phyloP scores from a whole-genome alignment of 2,329 filamentous ascomycete genomes.

The Neofusicoccum sp. region DNA sequence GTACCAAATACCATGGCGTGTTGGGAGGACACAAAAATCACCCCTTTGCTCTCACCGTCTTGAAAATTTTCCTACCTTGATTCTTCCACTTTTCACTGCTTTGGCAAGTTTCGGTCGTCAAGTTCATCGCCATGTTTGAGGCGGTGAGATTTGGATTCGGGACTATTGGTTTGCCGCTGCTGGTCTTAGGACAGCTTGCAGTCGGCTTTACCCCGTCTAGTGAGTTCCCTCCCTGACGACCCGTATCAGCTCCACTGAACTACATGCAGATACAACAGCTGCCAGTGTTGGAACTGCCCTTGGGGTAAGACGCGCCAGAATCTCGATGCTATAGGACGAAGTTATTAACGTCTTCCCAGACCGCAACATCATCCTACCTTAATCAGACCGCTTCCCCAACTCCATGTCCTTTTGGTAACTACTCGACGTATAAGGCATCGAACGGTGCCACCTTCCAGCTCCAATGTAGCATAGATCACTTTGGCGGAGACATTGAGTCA shows the following conservation, averaged over 20 bases:
- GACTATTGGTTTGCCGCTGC: not conserved
- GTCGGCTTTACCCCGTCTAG: not conserved
- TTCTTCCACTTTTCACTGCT: not conserved
- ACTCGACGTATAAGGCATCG: not conserved
- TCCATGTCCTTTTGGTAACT: not conserved
- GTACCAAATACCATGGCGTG: not conserved
- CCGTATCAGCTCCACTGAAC: not conserved
- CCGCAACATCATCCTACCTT: not conserved
- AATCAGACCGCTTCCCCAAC: too few species aligned
- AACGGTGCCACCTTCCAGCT: not conserved
- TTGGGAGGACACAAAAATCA: conserved; percentile 4
- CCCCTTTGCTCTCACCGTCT: not conserved
- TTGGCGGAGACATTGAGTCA: not conserved
- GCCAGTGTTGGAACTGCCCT: too few species aligned
- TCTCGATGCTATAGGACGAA: too few species aligned
- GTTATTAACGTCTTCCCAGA: not conserved
- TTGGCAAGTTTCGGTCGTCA: not conserved
- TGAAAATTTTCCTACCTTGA: too few species aligned
- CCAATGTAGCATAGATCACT: not conserved
- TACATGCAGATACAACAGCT: too few species aligned
- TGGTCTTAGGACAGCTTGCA: not conserved
- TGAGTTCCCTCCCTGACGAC: not conserved
- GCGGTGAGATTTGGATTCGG: not conserved
- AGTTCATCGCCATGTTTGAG: not conserved
- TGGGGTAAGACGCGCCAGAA: too few species aligned